These are phyloP conservation scores for Fusarium stilboides DNA, from an alignment of 2,329 filamentous ascomycete species.

Conservation along the genomic window DNA sequence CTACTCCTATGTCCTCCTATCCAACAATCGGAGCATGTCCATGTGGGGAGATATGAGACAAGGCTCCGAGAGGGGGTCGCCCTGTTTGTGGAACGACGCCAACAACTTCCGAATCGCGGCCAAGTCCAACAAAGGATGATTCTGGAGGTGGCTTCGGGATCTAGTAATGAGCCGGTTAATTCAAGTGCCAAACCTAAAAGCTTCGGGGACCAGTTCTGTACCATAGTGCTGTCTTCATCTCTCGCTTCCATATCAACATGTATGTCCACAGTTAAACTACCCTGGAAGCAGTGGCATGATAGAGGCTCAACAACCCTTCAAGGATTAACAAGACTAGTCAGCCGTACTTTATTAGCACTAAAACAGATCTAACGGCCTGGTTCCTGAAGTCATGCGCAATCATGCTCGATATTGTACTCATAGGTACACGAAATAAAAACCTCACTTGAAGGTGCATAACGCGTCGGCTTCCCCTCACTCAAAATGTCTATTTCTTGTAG, in stretches of 20 bases:
- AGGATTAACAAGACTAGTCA: neutral
- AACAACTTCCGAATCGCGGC: neutral
- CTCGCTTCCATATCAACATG: neutral
- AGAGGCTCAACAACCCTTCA: conserved; percentile 1
- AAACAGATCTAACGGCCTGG: neutral
- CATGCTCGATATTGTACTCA: too few species aligned
- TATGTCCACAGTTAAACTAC: neutral
- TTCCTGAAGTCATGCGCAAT: too few species aligned
- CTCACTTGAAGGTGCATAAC: too few species aligned
- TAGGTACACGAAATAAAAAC: too few species aligned
- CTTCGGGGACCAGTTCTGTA: neutral
- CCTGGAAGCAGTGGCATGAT: conserved; percentile 9
- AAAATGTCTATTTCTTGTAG: too few species aligned
- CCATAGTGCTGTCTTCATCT: neutral
- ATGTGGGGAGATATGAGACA: conserved; percentile 17
- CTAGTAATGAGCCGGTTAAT: conserved; percentile 14
- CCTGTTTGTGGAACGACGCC: conserved; percentile 16
- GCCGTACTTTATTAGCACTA: neutral
- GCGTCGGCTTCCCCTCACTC: too few species aligned
- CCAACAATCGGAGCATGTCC: neutral
- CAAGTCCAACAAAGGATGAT: conserved; percentile 3
- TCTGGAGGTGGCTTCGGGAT: conserved; percentile 29
- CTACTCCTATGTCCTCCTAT: neutral
- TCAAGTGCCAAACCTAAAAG: neutral
- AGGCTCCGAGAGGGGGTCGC: conserved; percentile 4